Percentiles rank a stretch among this genome's conserved stretches.
These are phyloP conservation scores for Linnemannia hyalina DNA, from an alignment of 192 early-diverging fungal species.

Conservation along the genomic window DNA sequence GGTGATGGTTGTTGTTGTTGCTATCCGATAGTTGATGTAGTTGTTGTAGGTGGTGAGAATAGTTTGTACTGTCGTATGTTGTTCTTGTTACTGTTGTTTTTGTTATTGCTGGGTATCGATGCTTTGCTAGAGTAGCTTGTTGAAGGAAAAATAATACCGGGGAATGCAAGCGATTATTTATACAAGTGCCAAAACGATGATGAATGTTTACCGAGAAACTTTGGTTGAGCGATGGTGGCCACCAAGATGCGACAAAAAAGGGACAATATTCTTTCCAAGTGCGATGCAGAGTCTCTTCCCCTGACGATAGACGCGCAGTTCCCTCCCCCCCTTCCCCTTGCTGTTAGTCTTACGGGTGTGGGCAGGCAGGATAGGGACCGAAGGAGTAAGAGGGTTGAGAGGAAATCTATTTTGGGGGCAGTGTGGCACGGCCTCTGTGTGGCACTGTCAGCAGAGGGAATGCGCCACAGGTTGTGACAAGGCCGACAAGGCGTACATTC, in stretches of 20 bases:
- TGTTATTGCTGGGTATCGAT: background rate
- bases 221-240: too few species aligned
- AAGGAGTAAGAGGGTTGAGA: background rate
- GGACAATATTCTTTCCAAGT: background rate
- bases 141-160: background rate
- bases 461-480: background rate
- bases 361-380: background rate
- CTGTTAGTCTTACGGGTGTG: background rate
- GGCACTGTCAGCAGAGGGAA: constrained; percentile 1
- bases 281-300: background rate
- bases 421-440: background rate
- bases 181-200: background rate
- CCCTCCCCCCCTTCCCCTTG: too few species aligned
- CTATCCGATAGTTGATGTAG: background rate
- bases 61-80: background rate
- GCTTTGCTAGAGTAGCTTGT: background rate
- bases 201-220: background rate
- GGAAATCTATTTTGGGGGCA: background rate
- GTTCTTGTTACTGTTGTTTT: background rate
- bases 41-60: background rate
- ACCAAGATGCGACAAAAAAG: background rate
- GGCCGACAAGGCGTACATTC: background rate
- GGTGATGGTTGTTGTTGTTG: background rate
- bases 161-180: background rate
- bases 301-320: background rate